phyloP scores from a whole-genome alignment of 2,329 filamentous ascomycete species.

The Torrubiella hemipterigena region DNA sequence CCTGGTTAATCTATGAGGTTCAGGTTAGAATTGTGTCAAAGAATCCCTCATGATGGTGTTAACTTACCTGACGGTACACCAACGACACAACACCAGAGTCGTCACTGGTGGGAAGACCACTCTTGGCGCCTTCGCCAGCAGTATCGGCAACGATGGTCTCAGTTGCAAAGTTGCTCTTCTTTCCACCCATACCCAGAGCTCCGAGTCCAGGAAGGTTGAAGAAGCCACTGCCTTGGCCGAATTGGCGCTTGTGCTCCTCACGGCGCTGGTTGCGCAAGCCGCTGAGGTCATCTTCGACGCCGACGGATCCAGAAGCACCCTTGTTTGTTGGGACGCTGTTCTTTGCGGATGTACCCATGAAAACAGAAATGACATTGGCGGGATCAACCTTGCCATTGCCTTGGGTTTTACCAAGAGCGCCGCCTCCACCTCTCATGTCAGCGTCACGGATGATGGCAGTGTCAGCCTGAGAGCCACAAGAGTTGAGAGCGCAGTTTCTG shows the following conservation, averaged over 20 bases:
- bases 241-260: constrained; percentile 14
- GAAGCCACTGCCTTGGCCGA: constrained; percentile 12
- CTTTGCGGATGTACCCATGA: constrained; percentile 45
- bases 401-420: constrained; percentile 52
- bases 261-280: constrained; percentile 12
- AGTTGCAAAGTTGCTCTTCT: constrained; percentile 23
- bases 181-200: not conserved
- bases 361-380: constrained; percentile 41
- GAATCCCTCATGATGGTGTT: no score
- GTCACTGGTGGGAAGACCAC: constrained; percentile 45
- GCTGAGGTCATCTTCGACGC: constrained; percentile 31
- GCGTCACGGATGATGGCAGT: constrained; percentile 56
- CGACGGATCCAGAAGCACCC: constrained; percentile 22
- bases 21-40: not conserved
- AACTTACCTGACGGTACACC: constrained; percentile 37
- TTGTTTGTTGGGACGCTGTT: constrained; percentile 22
- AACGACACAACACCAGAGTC: constrained; percentile 47
- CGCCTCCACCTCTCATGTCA: constrained; percentile 40
- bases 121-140: constrained; percentile 34
- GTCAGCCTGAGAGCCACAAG: constrained; percentile 54
- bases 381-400: constrained; percentile 47
- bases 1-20: constrained; percentile 52
- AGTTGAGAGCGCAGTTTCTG: constrained; percentile 49
- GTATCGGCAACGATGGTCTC: constrained; percentile 39
- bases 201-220: constrained; percentile 7